Base-by-base conservation (phyloP, 2,329 filamentous ascomycete genomes). In the Ophiostoma australiae region DNA sequence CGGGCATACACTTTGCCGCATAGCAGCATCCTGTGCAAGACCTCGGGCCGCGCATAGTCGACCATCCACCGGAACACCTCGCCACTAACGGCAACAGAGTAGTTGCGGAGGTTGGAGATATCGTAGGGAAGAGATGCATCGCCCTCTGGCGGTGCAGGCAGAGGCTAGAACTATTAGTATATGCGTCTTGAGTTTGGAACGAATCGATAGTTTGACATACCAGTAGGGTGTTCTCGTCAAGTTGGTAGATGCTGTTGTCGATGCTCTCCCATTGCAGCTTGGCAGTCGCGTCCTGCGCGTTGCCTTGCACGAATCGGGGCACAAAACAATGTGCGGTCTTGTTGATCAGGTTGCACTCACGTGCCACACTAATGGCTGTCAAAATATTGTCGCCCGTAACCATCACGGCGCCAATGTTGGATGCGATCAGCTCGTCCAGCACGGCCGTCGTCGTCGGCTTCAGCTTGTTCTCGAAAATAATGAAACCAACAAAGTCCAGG, bases 401-500 rank as follows among this genome's bases (percentile, higher is more conserved):
- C 95, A 99, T 99, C 69, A 97, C 89, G 37, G 91, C 90, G 48
- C 92, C 88, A 75, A 99, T 97, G 71, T 91, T 91, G 8, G 96
- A 94, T 69, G 90, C 84, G 41, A 88, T 85, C 3, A 99, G 85
- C 80, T 98, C 94, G 71, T 91, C 86, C 35, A 99, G 87, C 44
- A 97, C 91, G 1, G 85, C 86, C 1, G 91, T 86, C 0, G 94
- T 97, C 27, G 88, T 93, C 1, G 92, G 90, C 79, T 99, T 99
- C 73, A 99, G 83, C 81, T 99, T 99, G 82, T 99, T 99, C 81
- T 99, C 95, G 76, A 99, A 99, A 70, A 99, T 90, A 77, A 99
- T 98, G 81, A 99, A 99, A 5, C 95, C 95, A 48, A 94, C 86
- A 77, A 99, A 98, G 66, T 94, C 89, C 13, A 99, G 86, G 41